Evolutionary conservation across 2,329 filamentous ascomycete species (phyloP), one percentile per base, ranked within the genome.

Genomic region (Didymella glomerata): DNA sequence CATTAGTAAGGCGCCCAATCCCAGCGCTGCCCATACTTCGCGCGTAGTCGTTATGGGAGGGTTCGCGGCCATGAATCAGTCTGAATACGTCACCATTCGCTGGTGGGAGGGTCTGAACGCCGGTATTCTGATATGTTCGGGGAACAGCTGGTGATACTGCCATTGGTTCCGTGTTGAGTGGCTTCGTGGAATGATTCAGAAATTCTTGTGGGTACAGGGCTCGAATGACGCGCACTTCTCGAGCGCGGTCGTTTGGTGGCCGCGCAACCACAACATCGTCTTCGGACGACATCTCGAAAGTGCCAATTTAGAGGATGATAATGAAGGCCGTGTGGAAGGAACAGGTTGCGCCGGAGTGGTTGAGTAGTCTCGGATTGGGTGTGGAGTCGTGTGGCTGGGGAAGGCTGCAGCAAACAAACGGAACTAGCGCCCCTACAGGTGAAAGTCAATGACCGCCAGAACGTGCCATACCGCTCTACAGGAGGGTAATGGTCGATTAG

Each of bases 31-130:
- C 60, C 7, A 59, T 48, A 11, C 61, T 60, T 13, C 11, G 61
- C 8, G 49, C 18, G 2, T 60, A 41, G 7, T 66, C 61, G 24
- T 18, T 13, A 2, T 47, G 16, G 9, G 45, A 44, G 11, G 64
- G 66, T 2, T 61, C 30, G n/a, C 56, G 54, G 18, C 57, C 67
- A 40, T 66, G 57, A 0, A 65, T 57, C 5, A 59, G 25, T n/a
- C 27, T 18, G 48, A 64, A 70, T 0, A 50, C n/a, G 1, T 47
- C 5, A 9, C 48, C 57, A 25, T 65, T 55, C 4, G 27, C 20
- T 0, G 60, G 61, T 5, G 62, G 57, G 3, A 57, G 28, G n/a
- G 63, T 69, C n/a, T 72, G 68, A 1, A 63, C 16, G 9, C 49
- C 62, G 2, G 59, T 60, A 40, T 54, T 56, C 16, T 63, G 61